Percentiles rank a stretch among this genome's conserved stretches.
Conservation (phyloP, 805 yeast species). For the Zygosaccharomyces bailii region DNA sequence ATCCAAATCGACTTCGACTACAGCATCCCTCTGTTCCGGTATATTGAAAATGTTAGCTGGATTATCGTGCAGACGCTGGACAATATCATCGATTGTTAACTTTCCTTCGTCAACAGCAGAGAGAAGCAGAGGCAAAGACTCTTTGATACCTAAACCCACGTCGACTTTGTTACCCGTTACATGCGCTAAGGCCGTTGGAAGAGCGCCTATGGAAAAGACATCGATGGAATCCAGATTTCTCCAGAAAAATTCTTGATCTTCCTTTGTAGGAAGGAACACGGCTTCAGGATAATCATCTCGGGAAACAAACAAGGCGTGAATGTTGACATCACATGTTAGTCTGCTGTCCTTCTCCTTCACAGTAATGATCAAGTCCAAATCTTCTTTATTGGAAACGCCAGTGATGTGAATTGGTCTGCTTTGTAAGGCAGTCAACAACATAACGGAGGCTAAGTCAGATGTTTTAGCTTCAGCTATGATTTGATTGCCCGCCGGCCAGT, state of each 20-base stretch:
- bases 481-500: conserved; percentile 83
- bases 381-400: conserved; percentile 76
- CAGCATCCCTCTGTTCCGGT: conserved; percentile 67
- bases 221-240: conserved; percentile 66
- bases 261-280: conserved; percentile 69
- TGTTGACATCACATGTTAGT: conserved; percentile 87
- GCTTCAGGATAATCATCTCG: conserved; percentile 71
- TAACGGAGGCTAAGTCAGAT: conserved; percentile 87
- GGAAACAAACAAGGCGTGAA: conserved; percentile 72
- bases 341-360: conserved; percentile 76
- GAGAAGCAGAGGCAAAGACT: conserved; percentile 76
- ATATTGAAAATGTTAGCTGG: conserved; percentile 81
- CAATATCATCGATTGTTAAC: conserved; percentile 69
- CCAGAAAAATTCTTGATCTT: conserved; percentile 84
- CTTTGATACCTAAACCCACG: conserved; percentile 76
- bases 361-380: conserved; percentile 76
- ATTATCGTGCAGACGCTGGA: conserved; percentile 68
- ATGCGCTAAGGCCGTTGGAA: conserved; percentile 70
- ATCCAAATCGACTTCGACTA: conserved; percentile 80
- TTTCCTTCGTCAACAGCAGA: conserved; percentile 73
- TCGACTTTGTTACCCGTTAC: conserved; percentile 56
- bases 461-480: conserved; percentile 89
- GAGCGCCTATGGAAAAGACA: conserved; percentile 78
- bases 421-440: conserved; percentile 85
- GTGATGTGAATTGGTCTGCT: conserved; percentile 83